Percentiles rank a stretch among this genome's conserved stretches.
Conservation (phyloP, 2,329 filamentous ascomycete genomes). For the Cladobotryum mycophilum region DNA sequence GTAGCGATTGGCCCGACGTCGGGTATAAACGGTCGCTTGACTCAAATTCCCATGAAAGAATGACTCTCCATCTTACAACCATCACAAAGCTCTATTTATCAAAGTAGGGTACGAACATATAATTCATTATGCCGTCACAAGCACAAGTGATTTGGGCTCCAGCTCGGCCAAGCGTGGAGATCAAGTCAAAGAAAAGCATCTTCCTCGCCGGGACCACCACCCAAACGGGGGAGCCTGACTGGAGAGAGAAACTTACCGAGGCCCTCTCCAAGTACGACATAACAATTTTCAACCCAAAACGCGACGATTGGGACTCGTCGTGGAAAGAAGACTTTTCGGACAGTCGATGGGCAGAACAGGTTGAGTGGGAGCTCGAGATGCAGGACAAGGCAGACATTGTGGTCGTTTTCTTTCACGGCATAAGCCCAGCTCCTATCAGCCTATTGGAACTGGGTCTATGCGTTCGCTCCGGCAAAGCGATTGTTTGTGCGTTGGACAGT, state of each 20-base stretch:
- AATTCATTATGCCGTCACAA: not conserved
- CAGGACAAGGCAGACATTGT: conserved; percentile 48
- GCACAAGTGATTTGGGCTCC: conserved; percentile 27
- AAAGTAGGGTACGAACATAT: not conserved
- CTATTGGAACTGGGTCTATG: conserved; percentile 56
- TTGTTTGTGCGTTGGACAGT: conserved; percentile 46
- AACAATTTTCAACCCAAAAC: conserved; percentile 52
- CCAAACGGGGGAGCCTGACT: conserved; percentile 35
- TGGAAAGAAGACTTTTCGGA: conserved; percentile 46
- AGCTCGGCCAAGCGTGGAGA: conserved; percentile 7
- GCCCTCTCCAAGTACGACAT: conserved; percentile 39
- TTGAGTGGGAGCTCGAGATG: conserved; percentile 55
- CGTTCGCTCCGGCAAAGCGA: conserved; percentile 35
- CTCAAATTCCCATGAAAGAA: too few species aligned
- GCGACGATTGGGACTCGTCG: conserved; percentile 48
- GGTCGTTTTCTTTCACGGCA: conserved; percentile 49
- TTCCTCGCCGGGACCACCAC: conserved; percentile 56
- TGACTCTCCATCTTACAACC: too few species aligned
- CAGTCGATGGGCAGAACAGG: conserved; percentile 44
- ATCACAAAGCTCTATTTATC: too few species aligned
- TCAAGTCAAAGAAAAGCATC: conserved; percentile 28
- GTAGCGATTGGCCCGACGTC: too few species aligned
- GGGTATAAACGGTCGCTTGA: too few species aligned
- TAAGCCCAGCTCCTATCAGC: conserved; percentile 49
- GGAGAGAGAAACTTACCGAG: conserved; percentile 41